These are phyloP conservation scores for Xylariales sp. DNA, from an alignment of 2,329 filamentous ascomycete genomes.

Conservation along the genomic window DNA sequence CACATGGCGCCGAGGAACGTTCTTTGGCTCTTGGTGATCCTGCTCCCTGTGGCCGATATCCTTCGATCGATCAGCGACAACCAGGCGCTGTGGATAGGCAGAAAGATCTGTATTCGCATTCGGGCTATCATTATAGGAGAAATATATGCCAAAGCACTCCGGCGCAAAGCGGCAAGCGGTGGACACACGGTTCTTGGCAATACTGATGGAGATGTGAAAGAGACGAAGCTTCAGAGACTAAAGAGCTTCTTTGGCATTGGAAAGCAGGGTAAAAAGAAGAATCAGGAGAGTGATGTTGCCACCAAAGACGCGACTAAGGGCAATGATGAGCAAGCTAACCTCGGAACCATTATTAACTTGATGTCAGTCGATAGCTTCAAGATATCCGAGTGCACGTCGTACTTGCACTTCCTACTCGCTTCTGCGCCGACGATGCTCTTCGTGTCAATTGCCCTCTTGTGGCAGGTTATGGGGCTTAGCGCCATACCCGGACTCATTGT, in stretches of 20 bases:
- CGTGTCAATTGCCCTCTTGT: conserved; percentile 84
- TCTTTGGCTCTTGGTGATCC: conserved; percentile 93
- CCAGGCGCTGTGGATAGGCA: conserved; percentile 90
- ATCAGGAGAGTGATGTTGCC: conserved; percentile 50
- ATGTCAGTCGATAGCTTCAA: conserved; percentile 99
- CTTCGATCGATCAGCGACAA: conserved; percentile 85
- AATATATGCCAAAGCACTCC: conserved; percentile 94
- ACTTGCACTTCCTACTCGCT: conserved; percentile 95
- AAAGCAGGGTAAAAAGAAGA: conserved; percentile 62
- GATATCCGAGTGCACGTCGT: conserved; percentile 92
- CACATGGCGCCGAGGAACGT: conserved; percentile 81
- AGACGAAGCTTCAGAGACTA: conserved; percentile 60
- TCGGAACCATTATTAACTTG: conserved; percentile 98
- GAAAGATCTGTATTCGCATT: conserved; percentile 92
- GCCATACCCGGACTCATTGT: conserved; percentile 92
- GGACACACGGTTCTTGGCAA: conserved; percentile 78
- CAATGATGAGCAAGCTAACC: conserved; percentile 81
- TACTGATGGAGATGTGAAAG: conserved; percentile 56
- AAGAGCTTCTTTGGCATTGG: conserved; percentile 71
- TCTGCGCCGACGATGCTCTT: conserved; percentile 89
- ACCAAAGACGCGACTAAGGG: conserved; percentile 52
- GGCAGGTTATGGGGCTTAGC: conserved; percentile 89
- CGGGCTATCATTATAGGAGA: conserved; percentile 97
- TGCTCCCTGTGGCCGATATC: conserved; percentile 85
- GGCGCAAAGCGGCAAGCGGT: conserved; percentile 86